Percentiles rank a stretch among this genome's conserved stretches.
phyloP scores from a whole-genome alignment of 108 stramenopile genomes.

The Nitzschia sp. region DNA sequence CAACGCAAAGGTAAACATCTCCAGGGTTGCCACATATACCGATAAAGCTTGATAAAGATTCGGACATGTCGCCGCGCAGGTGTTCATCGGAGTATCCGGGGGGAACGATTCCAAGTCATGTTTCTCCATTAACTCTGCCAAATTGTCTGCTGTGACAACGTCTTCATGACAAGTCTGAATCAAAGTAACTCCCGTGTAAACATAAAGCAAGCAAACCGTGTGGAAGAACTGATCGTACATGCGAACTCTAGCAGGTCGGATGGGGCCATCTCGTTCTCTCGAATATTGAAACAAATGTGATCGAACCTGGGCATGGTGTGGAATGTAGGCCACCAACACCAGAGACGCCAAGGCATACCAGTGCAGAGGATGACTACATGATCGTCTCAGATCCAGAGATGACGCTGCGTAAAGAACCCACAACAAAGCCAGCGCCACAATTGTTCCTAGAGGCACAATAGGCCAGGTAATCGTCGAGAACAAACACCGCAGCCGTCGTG shows the following conservation, averaged over 20 bases:
- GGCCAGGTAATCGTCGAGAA: conserved; percentile 63
- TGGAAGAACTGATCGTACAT: conserved; percentile 70
- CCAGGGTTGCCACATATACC: conserved; percentile 49
- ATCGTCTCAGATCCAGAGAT: conserved; percentile 40
- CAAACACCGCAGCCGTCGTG: conserved; percentile 55
- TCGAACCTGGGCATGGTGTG: conserved; percentile 53
- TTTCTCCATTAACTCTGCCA: conserved; percentile 12
- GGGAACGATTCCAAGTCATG: not conserved
- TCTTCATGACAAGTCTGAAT: conserved; percentile 59
- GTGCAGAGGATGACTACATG: conserved; percentile 59
- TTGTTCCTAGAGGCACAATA: conserved; percentile 56
- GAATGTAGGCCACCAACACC: conserved; percentile 49
- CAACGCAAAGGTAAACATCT: conserved; percentile 61
- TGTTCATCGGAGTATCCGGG: conserved; percentile 23
- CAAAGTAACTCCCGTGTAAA: conserved; percentile 56
- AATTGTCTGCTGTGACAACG: conserved; percentile 18
- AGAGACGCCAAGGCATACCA: conserved; percentile 51
- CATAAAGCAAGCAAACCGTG: conserved; percentile 56
- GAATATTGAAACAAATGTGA: conserved; percentile 51
- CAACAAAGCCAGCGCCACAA: conserved; percentile 45
- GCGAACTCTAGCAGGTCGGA: conserved; percentile 55
- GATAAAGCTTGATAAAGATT: conserved; percentile 49
- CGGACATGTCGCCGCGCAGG: conserved; percentile 61
- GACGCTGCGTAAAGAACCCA: conserved; percentile 60
- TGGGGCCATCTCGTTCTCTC: conserved; percentile 62